Evolutionary conservation across 83 land plant species (phyloP), one percentile per base, ranked within the genome.

Genomic region (Diphasiastrum complanatum): DNA sequence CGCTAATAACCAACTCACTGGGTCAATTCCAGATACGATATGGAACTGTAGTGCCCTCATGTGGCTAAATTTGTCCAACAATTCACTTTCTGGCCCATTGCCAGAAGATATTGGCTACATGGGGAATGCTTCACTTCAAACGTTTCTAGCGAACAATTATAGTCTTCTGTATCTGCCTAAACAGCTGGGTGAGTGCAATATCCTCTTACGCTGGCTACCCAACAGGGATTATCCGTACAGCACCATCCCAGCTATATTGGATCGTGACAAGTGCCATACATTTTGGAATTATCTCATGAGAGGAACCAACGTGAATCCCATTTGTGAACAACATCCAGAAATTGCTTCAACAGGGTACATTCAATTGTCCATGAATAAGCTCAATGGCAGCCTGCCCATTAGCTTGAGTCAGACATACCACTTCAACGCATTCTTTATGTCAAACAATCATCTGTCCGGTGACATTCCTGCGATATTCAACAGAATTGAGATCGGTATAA

Each of bases 1-100:
- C n/a, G 33, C 66, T 2, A 31, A 54, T 33, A 53, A 74, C 16
- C 75, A 74, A 37, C 57, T 83, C 16, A 79, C 56, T 37, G 86
- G 86, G 28, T 10, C 19, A 1, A 76, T 83, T 35, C 86, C 86
- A 28, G 67, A 41, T 10, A 50, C 75, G 38, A n/a, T 81, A 29
- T 80, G 81, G 5, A 49, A 67, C 33, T 71, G 72, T 30, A 66
- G 36, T 35, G 77, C 74, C 24, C 76, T 83, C 24, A 38, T 28
- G 50, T 31, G 31, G 4, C 28, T 79, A 0, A 58, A 72, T 32
- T 41, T 83, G 11, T 77, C 86, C 4, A 76, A 67, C 57, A 83
- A 83, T 52, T 52, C 52, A n/a, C n/a, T n/a, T n/a, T n/a, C n/a
- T n/a, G n/a, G n/a, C n/a, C n/a, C n/a, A n/a, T n/a, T n/a, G n/a